Percentiles rank a stretch among this genome's conserved stretches.
phyloP scores from a whole-genome alignment of 306 rosid species.

The Astragalus glycyphyllos region DNA sequence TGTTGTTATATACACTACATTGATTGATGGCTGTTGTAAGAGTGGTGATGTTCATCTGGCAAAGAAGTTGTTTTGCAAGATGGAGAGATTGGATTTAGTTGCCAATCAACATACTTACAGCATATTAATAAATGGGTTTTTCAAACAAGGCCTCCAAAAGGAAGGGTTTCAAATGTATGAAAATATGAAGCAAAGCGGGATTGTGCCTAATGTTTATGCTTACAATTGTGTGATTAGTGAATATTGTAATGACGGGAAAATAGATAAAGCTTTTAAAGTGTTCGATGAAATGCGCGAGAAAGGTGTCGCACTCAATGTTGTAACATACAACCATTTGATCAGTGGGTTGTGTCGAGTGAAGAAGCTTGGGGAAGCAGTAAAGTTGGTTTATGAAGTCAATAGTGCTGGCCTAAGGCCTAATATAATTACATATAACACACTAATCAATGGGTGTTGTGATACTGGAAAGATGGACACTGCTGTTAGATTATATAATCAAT shows the following conservation, averaged over 20 bases:
- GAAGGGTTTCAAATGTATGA: constrained; percentile 78
- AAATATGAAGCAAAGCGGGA: constrained; percentile 61
- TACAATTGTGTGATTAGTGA: constrained; percentile 63
- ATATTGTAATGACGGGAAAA: constrained; percentile 54
- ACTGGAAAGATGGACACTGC: constrained; percentile 67
- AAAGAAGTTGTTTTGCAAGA: constrained; percentile 63
- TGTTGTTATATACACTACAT: constrained; percentile 68
- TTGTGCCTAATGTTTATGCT: constrained; percentile 58
- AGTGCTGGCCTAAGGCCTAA: constrained; percentile 60
- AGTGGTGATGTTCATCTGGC: constrained; percentile 66
- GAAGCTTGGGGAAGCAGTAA: constrained; percentile 57
- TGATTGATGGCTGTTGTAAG: constrained; percentile 85
- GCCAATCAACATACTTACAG: constrained; percentile 72
- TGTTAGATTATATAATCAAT: constrained; percentile 55
- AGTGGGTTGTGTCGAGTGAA: constrained; percentile 62
- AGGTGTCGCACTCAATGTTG: constrained; percentile 59
- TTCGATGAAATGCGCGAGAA: constrained; percentile 75
- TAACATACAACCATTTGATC: constrained; percentile 64
- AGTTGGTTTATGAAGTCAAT: constrained; percentile 56
- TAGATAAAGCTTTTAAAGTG: constrained; percentile 55
- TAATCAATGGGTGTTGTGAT: constrained; percentile 71
- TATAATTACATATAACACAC: constrained; percentile 60
- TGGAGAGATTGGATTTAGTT: constrained; percentile 62
- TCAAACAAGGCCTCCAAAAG: constrained; percentile 66
- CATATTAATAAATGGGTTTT: constrained; percentile 70